Evolutionary conservation across 257 asterid species (phyloP), one percentile per base, ranked within the genome.

Genomic region (Parsonsia alboflavescens): DNA sequence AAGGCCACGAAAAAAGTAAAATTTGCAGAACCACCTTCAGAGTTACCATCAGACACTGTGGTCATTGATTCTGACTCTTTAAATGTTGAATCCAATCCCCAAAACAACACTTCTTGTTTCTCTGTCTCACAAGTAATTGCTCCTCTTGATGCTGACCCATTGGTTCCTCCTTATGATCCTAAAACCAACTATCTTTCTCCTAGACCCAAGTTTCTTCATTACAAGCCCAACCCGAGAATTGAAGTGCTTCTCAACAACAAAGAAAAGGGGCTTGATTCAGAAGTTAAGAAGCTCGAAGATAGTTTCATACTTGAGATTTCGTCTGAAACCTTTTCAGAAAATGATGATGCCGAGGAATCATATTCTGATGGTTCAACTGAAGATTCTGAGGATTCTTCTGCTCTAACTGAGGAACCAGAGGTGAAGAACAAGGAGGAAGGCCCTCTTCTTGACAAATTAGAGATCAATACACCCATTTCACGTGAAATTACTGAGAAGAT

Each of bases 81-180:
- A 6, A 30, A 45, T 73, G 72, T 57, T 79, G 87, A 83, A 21
- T 73, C 81, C 11, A 46, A 49, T 62, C 69, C 76, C 16, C 74
- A 80, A 63, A 73, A 52, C 68, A 76, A 41, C 13, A 17, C 48
- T 61, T 74, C 67, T 77, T 81, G 82, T 76, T 81, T 84, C 24
- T 26, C 76, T 10, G 72, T 49, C 24, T 81, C 83, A n/a, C 71
- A 85, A 53, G 4, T 79, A 8, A 83, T 85, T 70, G 90, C 89
- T 1, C 91, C 93, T 1, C 89, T 91, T n/a, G 97, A 91, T 82
- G 97, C 93, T 46, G 91, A 91, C 78, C 98, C 97, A 46, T 88
- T 82, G 10, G 58, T 82, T 63, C 89, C 88, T 63, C 95, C 97
- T 28, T 91, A 94, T 77, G 91, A 91, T 85, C 98, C 97, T 16